Evolutionary conservation across 2,329 filamentous ascomycete genomes (phyloP).

Genomic region (Pseudogymnoascus sp.): DNA sequence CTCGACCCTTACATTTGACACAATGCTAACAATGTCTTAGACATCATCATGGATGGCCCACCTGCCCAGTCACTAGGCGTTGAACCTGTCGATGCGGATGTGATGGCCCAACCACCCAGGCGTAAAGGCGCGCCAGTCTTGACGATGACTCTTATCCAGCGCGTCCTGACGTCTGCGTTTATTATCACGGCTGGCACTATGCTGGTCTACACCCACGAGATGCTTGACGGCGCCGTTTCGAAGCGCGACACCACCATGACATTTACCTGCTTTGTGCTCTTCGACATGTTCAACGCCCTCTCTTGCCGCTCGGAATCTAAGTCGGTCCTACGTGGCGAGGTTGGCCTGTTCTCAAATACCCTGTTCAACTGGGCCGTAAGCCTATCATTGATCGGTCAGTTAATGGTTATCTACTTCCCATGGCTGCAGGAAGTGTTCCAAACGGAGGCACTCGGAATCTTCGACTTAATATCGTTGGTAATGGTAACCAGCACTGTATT

Average conservation of each 20-base stretch:
- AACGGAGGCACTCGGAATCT: constrained; percentile 72
- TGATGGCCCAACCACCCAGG: constrained; percentile 87
- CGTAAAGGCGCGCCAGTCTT: constrained; percentile 82
- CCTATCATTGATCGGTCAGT: constrained; percentile 75
- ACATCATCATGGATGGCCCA: constrained; percentile 99
- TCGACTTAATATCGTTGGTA: constrained; percentile 67
- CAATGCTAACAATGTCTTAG: constrained; percentile 41
- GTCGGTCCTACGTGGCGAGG: constrained; percentile 77
- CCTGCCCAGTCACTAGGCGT: constrained; percentile 95
- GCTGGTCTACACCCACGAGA: constrained; percentile 83
- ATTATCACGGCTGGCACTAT: constrained; percentile 93
- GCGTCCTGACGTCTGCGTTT: constrained; percentile 77
- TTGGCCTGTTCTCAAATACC: constrained; percentile 74
- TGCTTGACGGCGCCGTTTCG: constrained; percentile 77
- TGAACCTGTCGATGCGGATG: constrained; percentile 85
- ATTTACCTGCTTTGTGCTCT: constrained; percentile 96
- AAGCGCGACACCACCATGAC: constrained; percentile 98
- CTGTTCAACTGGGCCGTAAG: constrained; percentile 96
- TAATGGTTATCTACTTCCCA: constrained; percentile 89
- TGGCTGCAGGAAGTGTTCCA: constrained; percentile 93
- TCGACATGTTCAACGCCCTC: constrained; percentile 99
- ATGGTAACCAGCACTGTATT: constrained; percentile 82
- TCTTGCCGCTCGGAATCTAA: constrained; percentile 88
- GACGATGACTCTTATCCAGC: constrained; percentile 72
- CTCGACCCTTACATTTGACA: not conserved